phyloP scores from a whole-genome alignment of 495 filamentous ascomycete genomes.

The Annulohypoxylon stygium region DNA sequence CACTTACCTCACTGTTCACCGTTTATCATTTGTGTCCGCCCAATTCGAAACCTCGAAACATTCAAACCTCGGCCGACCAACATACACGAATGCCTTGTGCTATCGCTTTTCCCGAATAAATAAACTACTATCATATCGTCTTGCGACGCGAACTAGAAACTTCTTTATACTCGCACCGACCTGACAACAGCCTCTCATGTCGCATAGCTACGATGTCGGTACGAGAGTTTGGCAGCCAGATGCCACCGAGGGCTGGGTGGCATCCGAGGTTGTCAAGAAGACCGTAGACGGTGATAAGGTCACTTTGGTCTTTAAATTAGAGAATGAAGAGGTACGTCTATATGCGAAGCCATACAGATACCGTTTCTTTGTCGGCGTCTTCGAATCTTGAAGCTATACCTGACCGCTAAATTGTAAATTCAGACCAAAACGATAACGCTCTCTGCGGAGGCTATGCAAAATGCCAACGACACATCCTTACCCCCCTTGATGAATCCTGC shows the following conservation, averaged over 20 bases:
- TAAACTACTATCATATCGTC: slow-evolving; percentile 28
- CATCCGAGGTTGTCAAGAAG: slow-evolving; percentile 94
- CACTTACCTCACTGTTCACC: slow-evolving; percentile 8
- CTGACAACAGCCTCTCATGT: slow-evolving; percentile 70
- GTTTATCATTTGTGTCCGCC: slow-evolving; percentile 29
- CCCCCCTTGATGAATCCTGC: slow-evolving; percentile 98
- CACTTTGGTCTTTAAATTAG: slow-evolving; percentile 83
- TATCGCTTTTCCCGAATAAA: slow-evolving; percentile 39
- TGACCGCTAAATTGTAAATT: slow-evolving; percentile 37
- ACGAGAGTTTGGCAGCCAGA: slow-evolving; percentile 99
- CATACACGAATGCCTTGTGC: slow-evolving; percentile 51
- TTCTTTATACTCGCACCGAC: slow-evolving; percentile 23
- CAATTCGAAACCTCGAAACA: slow-evolving; percentile 5
- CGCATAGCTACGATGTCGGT: slow-evolving; percentile 96
- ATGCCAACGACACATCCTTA: slow-evolving; percentile 74
- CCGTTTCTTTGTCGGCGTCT: slow-evolving; percentile 9
- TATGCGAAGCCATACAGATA: slow-evolving; percentile 54
- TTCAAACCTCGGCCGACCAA: slow-evolving; percentile 36
- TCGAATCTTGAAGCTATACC: slow-evolving; percentile 16
- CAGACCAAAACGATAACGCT: slow-evolving; percentile 86
- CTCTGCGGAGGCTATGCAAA: slow-evolving; percentile 80
- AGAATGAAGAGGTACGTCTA: slow-evolving; percentile 87
- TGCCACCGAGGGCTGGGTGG: slow-evolving; percentile 93
- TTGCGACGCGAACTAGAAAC: slow-evolving; percentile 43
- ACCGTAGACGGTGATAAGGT: slow-evolving; percentile 86